These are phyloP conservation scores for Oropetium thomaeum DNA, from an alignment of 176 grass and related monocot genomes.

Conservation along the genomic window DNA sequence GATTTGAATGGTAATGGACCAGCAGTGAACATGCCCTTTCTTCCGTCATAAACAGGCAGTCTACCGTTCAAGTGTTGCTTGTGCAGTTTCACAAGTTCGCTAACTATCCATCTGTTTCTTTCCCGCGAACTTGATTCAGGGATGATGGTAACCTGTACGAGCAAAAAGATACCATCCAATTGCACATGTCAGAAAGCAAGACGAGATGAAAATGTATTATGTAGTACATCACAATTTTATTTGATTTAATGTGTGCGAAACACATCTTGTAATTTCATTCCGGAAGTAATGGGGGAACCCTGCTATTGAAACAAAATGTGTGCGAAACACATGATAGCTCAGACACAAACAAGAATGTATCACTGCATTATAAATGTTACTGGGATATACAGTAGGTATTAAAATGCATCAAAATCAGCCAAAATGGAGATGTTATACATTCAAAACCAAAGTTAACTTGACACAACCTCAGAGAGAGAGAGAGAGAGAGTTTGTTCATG, in stretches of 20 bases:
- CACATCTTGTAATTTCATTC: too few relatives aligned
- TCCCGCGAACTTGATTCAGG: constrained; percentile 34
- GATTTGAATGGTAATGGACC: constrained; percentile 51
- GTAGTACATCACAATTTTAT: not conserved
- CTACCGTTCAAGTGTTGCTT: constrained; percentile 27
- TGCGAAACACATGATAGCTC: too few relatives aligned
- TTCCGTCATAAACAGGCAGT: constrained; percentile 54
- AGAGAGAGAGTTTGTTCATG: not conserved
- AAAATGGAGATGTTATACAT: not conserved
- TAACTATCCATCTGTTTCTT: constrained; percentile 43
- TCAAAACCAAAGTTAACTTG: not conserved
- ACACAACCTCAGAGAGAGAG: not conserved
- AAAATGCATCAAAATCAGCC: not conserved
- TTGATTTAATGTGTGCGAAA: not conserved
- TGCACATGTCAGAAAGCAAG: not conserved
- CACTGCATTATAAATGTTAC: too few relatives aligned
- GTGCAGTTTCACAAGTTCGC: constrained; percentile 28
- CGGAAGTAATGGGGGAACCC: too few relatives aligned
- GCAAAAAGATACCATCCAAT: not conserved
- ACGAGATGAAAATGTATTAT: not conserved
- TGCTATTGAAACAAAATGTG: too few relatives aligned
- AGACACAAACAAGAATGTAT: too few relatives aligned
- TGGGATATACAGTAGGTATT: too few relatives aligned
- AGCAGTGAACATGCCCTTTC: constrained; percentile 57
- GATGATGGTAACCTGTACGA: constrained; percentile 38